phyloP scores from a whole-genome alignment of 73 alveolate genomes.

The Uronychia binucleata region DNA sequence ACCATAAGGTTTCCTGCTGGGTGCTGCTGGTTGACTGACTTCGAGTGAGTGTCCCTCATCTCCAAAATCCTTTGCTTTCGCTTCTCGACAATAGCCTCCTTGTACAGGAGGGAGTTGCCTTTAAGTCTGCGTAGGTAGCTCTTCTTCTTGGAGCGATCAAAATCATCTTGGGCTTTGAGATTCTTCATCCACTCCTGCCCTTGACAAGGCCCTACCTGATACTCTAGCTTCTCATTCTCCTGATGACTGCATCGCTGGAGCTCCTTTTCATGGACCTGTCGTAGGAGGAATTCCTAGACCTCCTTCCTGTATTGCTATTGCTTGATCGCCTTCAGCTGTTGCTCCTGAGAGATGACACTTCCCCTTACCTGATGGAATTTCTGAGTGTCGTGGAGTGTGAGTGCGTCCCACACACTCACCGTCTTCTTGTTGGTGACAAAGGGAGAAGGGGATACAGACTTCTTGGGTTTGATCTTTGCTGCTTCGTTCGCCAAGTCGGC shows the following conservation, averaged over 20 bases:
- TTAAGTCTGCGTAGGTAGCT: background rate
- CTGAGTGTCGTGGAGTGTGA: background rate
- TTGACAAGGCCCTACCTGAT: background rate
- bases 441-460: background rate
- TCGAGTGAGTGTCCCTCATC: background rate
- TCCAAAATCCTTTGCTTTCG: background rate
- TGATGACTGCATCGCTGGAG: background rate
- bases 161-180: background rate
- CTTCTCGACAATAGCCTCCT: background rate
- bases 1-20: no score
- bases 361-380: background rate
- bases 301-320: background rate
- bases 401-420: conserved; percentile 1
- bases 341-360: background rate
- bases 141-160: background rate
- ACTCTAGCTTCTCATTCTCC: background rate
- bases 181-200: background rate
- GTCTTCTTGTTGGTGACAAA: background rate
- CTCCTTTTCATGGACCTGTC: background rate
- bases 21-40: background rate
- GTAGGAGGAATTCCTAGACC: background rate
- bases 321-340: background rate
- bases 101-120: background rate
- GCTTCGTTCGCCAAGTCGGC: background rate
- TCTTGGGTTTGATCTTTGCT: no score